These are phyloP conservation scores for Dactylellina drechsleri DNA, from an alignment of 2,329 filamentous ascomycete genomes.

Conservation along the genomic window DNA sequence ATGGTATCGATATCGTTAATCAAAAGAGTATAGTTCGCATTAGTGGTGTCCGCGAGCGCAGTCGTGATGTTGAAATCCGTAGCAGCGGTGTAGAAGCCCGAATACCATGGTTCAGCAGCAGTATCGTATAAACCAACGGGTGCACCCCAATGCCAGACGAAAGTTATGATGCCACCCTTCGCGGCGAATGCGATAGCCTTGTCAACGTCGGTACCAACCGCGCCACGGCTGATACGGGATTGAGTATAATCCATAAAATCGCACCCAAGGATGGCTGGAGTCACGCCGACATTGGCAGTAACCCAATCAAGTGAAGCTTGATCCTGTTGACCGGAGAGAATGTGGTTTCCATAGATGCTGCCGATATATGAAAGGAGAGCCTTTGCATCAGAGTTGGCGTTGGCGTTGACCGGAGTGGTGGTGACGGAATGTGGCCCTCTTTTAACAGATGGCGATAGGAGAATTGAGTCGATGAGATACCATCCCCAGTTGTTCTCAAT, in stretches of 20 bases:
- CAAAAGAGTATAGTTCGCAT: conserved; percentile 65
- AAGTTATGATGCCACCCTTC: conserved; percentile 65
- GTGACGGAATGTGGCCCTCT: conserved; percentile 63
- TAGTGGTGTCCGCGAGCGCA: conserved; percentile 63
- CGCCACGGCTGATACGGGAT: conserved; percentile 63
- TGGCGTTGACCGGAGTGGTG: conserved; percentile 60
- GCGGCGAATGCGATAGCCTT: conserved; percentile 64
- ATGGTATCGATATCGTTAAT: conserved; percentile 66
- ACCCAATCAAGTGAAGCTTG: conserved; percentile 64
- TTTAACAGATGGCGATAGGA: conserved; percentile 60
- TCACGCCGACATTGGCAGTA: conserved; percentile 64
- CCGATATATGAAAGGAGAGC: conserved; percentile 63
- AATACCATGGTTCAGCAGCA: conserved; percentile 64
- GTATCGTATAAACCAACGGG: conserved; percentile 64
- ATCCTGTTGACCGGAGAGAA: conserved; percentile 66
- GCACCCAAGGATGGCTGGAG: conserved; percentile 64
- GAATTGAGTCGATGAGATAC: conserved; percentile 65
- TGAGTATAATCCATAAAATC: conserved; percentile 67
- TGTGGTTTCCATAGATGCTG: conserved; percentile 64
- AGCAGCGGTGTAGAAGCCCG: conserved; percentile 66
- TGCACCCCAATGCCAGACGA: conserved; percentile 65
- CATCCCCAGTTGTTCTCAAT: conserved; percentile 66
- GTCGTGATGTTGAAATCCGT: conserved; percentile 65
- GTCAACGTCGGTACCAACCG: conserved; percentile 63
- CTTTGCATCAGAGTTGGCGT: conserved; percentile 57